Base-by-base conservation (phyloP, 306 rosid genomes). In the Trichosanthes truncata region DNA sequence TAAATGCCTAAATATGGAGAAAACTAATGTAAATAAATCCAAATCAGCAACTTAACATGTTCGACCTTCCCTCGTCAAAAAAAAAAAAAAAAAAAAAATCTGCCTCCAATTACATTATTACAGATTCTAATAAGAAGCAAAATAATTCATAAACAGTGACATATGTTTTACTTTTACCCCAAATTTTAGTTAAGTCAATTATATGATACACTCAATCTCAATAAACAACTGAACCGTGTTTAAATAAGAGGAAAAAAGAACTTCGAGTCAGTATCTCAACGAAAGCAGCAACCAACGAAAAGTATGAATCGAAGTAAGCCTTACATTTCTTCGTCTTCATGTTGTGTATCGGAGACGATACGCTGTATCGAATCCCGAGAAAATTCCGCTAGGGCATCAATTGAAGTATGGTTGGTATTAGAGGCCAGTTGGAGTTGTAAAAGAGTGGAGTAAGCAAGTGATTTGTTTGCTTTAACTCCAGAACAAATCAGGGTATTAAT, bases 281-380 rank as follows among this genome's bases (percentile, higher is more conserved):
- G 25, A 62, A 59, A 40, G 14, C 38, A 38, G 23, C 0, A 77
- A 77, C 0, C n/a, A 5, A 23, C 7, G 66, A 14, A 31, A 31
- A 76, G 48, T 13, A 36, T 7, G 43, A 36, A 7, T 53, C n/a
- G 0, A 76, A 38, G 63, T 23, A 76, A 55, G 25, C 53, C 82
- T 79, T 67, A 90, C 97, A 90, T 76, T 85, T 92, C 93, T 83
- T 92, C 97, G 6, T 94, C 94, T 5, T 84, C 84, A n/a, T 75
- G 73, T 5, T 82, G 81, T 77, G 88, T 45, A 63, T 92, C 94
- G 82, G 91, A 84, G 29, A 84, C 77, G 25, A 86, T 84, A 6
- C 21, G 59, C 38, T 60, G 80, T 35, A 92, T 52, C 3, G 86
- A 60, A 76, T 56, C 67, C 31, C 77, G 79, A 61, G 90, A 86